Evolutionary conservation across 345 rosid species (phyloP).

Genomic region (Schrenkiella parvula): DNA sequence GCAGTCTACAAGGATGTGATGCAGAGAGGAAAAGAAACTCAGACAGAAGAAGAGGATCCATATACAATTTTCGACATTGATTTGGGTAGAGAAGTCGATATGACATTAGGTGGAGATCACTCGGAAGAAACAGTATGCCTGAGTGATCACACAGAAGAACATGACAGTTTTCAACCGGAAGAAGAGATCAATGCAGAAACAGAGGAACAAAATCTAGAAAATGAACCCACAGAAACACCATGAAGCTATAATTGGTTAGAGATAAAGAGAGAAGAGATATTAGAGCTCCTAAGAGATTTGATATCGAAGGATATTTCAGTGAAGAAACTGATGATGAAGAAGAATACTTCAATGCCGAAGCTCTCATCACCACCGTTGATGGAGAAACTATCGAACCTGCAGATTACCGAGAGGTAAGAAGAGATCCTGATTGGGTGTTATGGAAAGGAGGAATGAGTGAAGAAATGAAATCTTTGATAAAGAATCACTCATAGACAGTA

Average conservation of each 20-base stretch:
- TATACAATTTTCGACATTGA: not conserved
- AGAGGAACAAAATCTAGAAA: not conserved
- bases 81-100: not conserved
- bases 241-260: not conserved
- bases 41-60: not conserved
- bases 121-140: not conserved
- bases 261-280: not conserved
- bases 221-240: not conserved
- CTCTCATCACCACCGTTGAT: not conserved
- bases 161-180: accelerated
- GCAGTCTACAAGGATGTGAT: not conserved
- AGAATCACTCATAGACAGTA: not conserved
- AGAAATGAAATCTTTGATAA: not conserved
- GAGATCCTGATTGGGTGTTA: not conserved
- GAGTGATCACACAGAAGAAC: not conserved
- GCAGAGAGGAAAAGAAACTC: not conserved
- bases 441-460: not conserved
- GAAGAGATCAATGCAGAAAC: no score
- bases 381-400: not conserved
- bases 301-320: not conserved
- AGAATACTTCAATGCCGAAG: not conserved
- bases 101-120: not conserved
- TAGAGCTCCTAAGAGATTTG: not conserved
- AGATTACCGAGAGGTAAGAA: not conserved
- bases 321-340: not conserved